phyloP scores from a whole-genome alignment of 2,329 filamentous ascomycete genomes.

The Ophiostoma populinum region DNA sequence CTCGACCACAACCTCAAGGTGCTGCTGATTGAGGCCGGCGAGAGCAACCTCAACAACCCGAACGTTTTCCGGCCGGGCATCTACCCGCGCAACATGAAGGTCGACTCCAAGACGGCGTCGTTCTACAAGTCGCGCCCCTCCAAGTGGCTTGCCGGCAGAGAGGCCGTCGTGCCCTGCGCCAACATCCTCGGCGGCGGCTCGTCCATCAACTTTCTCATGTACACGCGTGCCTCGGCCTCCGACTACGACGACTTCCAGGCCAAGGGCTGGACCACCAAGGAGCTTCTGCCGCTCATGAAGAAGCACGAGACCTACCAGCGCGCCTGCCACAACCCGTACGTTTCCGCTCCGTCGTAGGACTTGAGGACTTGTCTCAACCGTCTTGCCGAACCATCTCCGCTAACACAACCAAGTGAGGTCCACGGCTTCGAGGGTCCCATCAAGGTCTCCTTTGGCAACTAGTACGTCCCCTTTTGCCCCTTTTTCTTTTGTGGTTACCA shows the following conservation, averaged over 20 bases:
- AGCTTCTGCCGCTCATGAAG: constrained; percentile 59
- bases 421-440: constrained; percentile 69
- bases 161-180: constrained; percentile 58
- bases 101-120: constrained; percentile 65
- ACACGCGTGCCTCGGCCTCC: constrained; percentile 52
- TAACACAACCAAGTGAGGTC: constrained; percentile 28
- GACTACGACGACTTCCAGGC: constrained; percentile 68
- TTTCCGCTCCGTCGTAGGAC: too few relatives aligned
- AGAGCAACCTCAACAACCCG: constrained; percentile 61
- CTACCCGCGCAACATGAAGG: constrained; percentile 61
- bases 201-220: constrained; percentile 70
- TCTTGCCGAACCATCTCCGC: background rate
- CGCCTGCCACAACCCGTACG: constrained; percentile 34
- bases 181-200: constrained; percentile 56
- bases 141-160: constrained; percentile 51
- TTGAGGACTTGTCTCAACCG: too few relatives aligned
- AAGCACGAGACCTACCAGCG: constrained; percentile 68
- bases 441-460: constrained; percentile 68
- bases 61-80: constrained; percentile 62
- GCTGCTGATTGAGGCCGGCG: constrained; percentile 52
- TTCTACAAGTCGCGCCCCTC: constrained; percentile 68
- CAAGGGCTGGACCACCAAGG: constrained; percentile 63
- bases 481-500: background rate
- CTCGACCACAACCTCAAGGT: constrained; percentile 57
- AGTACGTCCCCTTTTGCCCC: constrained; percentile 18